phyloP scores from a whole-genome alignment of 208 protist genomes.

The Leishmania arabica region DNA sequence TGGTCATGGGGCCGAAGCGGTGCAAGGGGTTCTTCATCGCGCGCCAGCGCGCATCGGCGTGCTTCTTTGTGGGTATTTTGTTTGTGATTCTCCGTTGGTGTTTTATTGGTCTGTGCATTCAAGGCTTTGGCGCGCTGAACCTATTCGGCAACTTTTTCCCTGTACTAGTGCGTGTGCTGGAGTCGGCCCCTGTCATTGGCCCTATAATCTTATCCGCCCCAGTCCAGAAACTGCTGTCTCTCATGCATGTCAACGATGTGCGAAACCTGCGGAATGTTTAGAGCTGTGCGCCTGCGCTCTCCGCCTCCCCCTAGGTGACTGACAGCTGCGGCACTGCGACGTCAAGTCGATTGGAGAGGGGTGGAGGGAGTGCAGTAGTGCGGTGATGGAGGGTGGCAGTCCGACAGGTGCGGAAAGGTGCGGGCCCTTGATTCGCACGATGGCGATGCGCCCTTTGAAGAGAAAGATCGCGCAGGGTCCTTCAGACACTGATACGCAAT shows the following conservation, averaged over 20 bases:
- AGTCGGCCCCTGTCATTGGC: slow-evolving; percentile 85
- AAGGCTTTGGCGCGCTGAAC: slow-evolving; percentile 89
- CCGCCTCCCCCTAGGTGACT: not conserved
- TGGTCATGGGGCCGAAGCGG: slow-evolving; percentile 81
- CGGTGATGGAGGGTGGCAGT: not conserved
- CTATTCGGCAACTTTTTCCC: slow-evolving; percentile 94
- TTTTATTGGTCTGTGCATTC: slow-evolving; percentile 76
- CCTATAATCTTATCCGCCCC: slow-evolving; percentile 67
- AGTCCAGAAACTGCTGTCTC: slow-evolving; percentile 52
- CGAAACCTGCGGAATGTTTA: slow-evolving; percentile 72
- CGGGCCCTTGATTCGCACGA: not conserved
- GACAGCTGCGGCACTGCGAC: not conserved
- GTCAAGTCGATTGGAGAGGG: not conserved
- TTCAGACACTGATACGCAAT: not conserved
- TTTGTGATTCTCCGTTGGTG: slow-evolving; percentile 82
- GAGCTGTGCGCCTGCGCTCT: not conserved
- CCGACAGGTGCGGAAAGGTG: too few species aligned
- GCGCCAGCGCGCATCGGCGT: slow-evolving; percentile 67
- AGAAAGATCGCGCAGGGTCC: not conserved
- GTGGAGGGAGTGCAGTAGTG: not conserved
- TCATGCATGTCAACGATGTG: slow-evolving; percentile 41
- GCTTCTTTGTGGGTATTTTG: slow-evolving; percentile 89
- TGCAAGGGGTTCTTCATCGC: slow-evolving; percentile 86
- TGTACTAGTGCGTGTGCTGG: slow-evolving; percentile 81
- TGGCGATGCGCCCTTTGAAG: not conserved